Conservation (phyloP, 164 flowering plant genomes). For the Stephania yunnanensis region DNA sequence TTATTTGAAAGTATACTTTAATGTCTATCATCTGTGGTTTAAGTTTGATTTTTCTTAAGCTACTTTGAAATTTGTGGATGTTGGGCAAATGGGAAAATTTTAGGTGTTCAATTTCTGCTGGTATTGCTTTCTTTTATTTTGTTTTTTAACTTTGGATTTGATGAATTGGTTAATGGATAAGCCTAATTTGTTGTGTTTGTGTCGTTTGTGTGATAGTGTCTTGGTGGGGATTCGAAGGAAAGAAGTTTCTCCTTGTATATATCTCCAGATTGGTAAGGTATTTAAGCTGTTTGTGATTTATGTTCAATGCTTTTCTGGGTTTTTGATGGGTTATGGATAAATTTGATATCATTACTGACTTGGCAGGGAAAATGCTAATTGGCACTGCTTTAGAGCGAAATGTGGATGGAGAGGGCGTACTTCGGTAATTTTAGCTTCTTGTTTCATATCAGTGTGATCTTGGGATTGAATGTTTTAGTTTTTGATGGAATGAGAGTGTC, state of each 20-base stretch:
- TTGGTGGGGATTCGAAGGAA: constrained; percentile 58
- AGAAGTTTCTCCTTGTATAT: constrained; percentile 56
- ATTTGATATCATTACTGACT: constrained; percentile 1
- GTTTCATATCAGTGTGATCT: not conserved
- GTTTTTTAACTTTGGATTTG: not conserved
- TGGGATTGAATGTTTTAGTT: not conserved
- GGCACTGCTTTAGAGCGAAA: constrained; percentile 63
- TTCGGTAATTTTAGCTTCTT: constrained; percentile 23
- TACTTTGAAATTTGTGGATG: not conserved
- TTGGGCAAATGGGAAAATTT: not conserved
- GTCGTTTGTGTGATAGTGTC: constrained; percentile 37
- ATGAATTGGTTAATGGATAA: not conserved
- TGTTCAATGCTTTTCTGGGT: not conserved
- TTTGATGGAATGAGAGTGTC: constrained; percentile 7
- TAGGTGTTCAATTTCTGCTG: not conserved
- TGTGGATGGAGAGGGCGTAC: constrained; percentile 68
- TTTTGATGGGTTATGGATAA: not conserved
- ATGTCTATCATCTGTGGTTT: too few species aligned
- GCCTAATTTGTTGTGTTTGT: not conserved
- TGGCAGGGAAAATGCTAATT: constrained; percentile 39
- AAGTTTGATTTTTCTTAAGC: too few species aligned
- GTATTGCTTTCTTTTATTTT: not conserved
- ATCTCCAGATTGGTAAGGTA: constrained; percentile 42
- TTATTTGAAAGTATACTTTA: too few species aligned
- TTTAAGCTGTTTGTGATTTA: not conserved